Evolutionary conservation across 345 rosid species (phyloP).

Genomic region (Noccaea bulbosa): DNA sequence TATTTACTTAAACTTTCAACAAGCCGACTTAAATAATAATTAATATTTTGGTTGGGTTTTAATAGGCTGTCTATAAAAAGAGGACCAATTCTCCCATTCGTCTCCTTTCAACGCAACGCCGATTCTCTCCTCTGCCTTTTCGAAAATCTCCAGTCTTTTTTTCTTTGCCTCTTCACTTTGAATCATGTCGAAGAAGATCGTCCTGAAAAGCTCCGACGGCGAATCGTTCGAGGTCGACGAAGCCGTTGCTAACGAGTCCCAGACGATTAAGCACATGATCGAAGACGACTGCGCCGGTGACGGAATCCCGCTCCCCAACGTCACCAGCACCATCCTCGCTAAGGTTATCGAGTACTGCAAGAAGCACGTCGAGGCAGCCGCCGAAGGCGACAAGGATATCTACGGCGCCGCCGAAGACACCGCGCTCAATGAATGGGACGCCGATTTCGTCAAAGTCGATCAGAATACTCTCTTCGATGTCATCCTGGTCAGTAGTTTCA

Average conservation of each 20-base stretch:
- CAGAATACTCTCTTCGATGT: constrained; percentile 66
- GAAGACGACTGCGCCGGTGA: constrained; percentile 60
- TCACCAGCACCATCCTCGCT: constrained; percentile 62
- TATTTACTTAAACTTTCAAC: too few species aligned
- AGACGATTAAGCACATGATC: constrained; percentile 73
- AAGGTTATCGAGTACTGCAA: constrained; percentile 80
- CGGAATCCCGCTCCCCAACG: constrained; percentile 75
- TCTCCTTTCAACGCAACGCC: not conserved
- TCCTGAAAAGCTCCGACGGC: constrained; percentile 61
- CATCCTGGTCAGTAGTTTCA: constrained; percentile 50
- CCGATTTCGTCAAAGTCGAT: constrained; percentile 65
- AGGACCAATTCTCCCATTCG: too few species aligned
- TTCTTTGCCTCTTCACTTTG: not conserved
- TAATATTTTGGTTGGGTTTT: too few species aligned
- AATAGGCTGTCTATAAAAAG: too few species aligned
- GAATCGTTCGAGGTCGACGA: constrained; percentile 68
- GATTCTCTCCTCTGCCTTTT: not conserved
- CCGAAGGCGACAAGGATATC: constrained; percentile 40
- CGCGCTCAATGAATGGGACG: constrained; percentile 58
- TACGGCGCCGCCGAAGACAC: constrained; percentile 35
- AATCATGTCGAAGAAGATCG: constrained; percentile 48
- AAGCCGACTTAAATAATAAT: too few species aligned
- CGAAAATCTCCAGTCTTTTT: not conserved
- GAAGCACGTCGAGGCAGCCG: constrained; percentile 61
- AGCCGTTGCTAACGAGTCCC: constrained; percentile 61